A percentile compares a stretch with the other conserved stretches of the same genome.
Evolutionary conservation across 2,329 filamentous ascomycete genomes (phyloP).

Genomic region (Epichloe brachyelytri): DNA sequence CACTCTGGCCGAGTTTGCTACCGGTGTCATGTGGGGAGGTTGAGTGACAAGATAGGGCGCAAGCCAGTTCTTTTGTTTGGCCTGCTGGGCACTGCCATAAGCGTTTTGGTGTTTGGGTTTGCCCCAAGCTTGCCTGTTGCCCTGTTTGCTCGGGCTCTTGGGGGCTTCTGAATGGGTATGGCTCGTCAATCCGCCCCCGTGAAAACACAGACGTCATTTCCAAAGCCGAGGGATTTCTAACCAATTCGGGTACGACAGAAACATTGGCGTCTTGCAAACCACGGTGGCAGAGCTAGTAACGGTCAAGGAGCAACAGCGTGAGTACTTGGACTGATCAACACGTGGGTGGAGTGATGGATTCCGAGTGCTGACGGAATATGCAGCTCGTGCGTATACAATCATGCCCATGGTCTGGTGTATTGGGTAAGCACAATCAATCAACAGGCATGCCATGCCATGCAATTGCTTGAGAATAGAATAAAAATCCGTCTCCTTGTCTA

Average conservation of each 20-base stretch:
- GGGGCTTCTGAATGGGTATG: slow-evolving; percentile 82
- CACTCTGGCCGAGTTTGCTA: slow-evolving; percentile 88
- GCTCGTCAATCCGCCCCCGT: slow-evolving; percentile 4
- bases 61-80: slow-evolving; percentile 87
- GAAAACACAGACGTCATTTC: not conserved
- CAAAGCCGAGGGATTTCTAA: not conserved
- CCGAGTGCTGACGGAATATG: not conserved
- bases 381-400: slow-evolving; percentile 84
- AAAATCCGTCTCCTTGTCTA: not conserved
- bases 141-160: slow-evolving; percentile 74
- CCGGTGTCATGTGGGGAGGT: slow-evolving; percentile 85
- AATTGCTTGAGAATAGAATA: too few species aligned
- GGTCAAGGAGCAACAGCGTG: slow-evolving; percentile 83
- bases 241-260: slow-evolving; percentile 34
- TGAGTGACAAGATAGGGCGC: slow-evolving; percentile 84
- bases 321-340: slow-evolving; percentile 20
- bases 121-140: slow-evolving; percentile 70
- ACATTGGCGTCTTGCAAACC: slow-evolving; percentile 90
- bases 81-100: slow-evolving; percentile 80
- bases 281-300: slow-evolving; percentile 91
- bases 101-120: slow-evolving; percentile 88
- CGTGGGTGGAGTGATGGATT: not conserved
- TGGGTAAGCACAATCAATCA: slow-evolving; percentile 41
- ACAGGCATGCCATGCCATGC: not conserved
- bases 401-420: slow-evolving; percentile 99